Conservation (phyloP, 1,284 basidiomycete species). For the Moesziomyces sp. region DNA sequence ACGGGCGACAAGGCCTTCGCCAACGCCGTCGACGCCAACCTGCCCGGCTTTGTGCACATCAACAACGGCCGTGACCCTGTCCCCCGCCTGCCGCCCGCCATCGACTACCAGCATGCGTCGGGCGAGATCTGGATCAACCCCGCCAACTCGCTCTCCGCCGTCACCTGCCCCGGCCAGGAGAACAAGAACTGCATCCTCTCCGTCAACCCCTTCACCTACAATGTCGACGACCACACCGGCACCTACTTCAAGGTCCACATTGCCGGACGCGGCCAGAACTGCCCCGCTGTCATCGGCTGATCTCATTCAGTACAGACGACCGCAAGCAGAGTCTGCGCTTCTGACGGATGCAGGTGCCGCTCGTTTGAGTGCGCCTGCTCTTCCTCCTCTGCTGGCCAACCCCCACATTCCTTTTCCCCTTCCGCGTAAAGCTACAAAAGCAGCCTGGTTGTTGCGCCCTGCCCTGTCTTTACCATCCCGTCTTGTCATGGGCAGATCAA, state of each 20-base stretch:
- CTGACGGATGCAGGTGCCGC: not conserved
- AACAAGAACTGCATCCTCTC: conserved; percentile 55
- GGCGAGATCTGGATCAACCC: conserved; percentile 61
- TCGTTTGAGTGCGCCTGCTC: not conserved
- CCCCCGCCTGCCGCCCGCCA: conserved; percentile 44
- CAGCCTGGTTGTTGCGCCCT: not conserved
- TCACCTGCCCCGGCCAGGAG: conserved; percentile 61
- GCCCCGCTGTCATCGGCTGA: conserved; percentile 37
- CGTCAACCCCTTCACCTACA: conserved; percentile 32
- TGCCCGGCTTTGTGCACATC: conserved; percentile 52
- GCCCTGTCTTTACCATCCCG: not conserved
- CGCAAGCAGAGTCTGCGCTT: not conserved
- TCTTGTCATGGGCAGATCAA: no score
- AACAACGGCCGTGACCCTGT: conserved; percentile 54
- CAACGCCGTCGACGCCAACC: conserved; percentile 46
- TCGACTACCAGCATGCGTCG: conserved; percentile 50
- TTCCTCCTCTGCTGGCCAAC: conserved; percentile 14
- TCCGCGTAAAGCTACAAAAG: not conserved
- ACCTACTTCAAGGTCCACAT: conserved; percentile 61
- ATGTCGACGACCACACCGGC: conserved; percentile 54
- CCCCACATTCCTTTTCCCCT: not conserved
- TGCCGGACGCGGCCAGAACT: conserved; percentile 43
- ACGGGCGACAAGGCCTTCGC: conserved; percentile 53
- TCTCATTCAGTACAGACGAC: not conserved
- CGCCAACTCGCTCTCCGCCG: conserved; percentile 41